These are phyloP conservation scores for Amaranthus palmeri DNA, from an alignment of 148 eudicot genomes.

Conservation along the genomic window DNA sequence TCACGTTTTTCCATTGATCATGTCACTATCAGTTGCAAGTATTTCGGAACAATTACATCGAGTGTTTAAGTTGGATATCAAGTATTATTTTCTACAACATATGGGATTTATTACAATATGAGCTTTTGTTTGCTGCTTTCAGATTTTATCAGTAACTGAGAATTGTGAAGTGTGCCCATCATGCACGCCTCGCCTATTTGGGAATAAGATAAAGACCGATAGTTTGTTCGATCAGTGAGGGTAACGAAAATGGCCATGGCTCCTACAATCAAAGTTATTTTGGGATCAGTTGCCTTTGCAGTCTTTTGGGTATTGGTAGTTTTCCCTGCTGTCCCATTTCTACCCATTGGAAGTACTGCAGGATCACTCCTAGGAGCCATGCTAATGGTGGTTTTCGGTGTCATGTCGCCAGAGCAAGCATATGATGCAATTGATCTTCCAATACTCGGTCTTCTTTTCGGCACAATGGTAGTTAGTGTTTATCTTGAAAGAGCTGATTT, in stretches of 20 bases:
- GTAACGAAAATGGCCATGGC: slow-evolving; percentile 53
- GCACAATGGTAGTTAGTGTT: slow-evolving; percentile 94
- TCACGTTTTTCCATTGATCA: no score
- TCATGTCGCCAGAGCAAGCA: slow-evolving; percentile 76
- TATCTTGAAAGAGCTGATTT: slow-evolving; percentile 92
- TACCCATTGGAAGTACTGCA: slow-evolving; percentile 83
- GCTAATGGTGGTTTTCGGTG: slow-evolving; percentile 76
- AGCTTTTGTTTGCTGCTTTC: slow-evolving; percentile 4
- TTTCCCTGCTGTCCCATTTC: slow-evolving; percentile 75
- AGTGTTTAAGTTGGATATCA: no score
- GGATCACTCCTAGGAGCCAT: slow-evolving; percentile 90
- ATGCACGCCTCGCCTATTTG: slow-evolving; percentile 15
- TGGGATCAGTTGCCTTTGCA: slow-evolving; percentile 73
- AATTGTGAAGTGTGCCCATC: neutral
- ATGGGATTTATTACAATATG: neutral
- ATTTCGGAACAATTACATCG: no score
- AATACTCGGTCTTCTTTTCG: slow-evolving; percentile 71
- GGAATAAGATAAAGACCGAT: neutral
- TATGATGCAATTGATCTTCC: slow-evolving; percentile 85
- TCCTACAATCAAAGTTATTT: slow-evolving; percentile 52
- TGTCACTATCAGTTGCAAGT: no score
- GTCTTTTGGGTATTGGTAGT: slow-evolving; percentile 86
- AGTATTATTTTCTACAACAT: neutral
- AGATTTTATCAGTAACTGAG: slow-evolving; percentile 1
- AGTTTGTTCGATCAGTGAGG: neutral